Evolutionary conservation across 768 basidiomycete genomes (phyloP).

Genomic region (Tulasnella sp.): DNA sequence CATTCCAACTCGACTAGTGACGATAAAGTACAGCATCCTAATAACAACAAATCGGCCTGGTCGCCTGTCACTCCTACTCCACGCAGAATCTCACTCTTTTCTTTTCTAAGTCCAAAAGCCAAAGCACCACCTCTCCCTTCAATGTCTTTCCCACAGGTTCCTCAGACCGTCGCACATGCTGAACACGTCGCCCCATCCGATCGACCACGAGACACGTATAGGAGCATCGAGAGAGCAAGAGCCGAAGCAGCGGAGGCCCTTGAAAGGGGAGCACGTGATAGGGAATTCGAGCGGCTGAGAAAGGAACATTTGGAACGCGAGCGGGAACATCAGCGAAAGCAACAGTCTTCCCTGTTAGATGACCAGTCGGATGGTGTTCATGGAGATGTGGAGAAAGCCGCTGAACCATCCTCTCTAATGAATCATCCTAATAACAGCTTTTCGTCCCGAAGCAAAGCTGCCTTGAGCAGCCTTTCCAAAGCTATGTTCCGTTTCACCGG

Average conservation of each 20-base stretch:
- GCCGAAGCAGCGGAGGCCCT: constrained; percentile 12
- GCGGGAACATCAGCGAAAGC: neutral
- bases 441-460: constrained; percentile 3
- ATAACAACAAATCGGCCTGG: too few species aligned
- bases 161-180: neutral
- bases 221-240: constrained; percentile 9
- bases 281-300: constrained; percentile 2
- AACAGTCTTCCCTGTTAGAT: neutral
- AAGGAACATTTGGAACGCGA: constrained; percentile 4
- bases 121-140: constrained; percentile 2
- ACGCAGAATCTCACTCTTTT: neutral
- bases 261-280: constrained; percentile 5
- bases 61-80: constrained; percentile 10
- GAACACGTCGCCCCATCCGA: constrained; percentile 1
- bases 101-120: constrained; percentile 1
- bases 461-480: neutral
- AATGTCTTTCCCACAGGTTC: neutral
- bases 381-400: neutral
- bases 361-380: neutral
- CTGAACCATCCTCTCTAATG: neutral
- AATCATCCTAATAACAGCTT: constrained; percentile 3
- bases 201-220: neutral
- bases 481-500: constrained; percentile 7
- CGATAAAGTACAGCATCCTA: too few species aligned
- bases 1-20: too few species aligned